Percentiles rank a stretch among this genome's conserved stretches.
phyloP scores from a whole-genome alignment of 768 basidiomycete species.

The Rhodotorula toruloides region DNA sequence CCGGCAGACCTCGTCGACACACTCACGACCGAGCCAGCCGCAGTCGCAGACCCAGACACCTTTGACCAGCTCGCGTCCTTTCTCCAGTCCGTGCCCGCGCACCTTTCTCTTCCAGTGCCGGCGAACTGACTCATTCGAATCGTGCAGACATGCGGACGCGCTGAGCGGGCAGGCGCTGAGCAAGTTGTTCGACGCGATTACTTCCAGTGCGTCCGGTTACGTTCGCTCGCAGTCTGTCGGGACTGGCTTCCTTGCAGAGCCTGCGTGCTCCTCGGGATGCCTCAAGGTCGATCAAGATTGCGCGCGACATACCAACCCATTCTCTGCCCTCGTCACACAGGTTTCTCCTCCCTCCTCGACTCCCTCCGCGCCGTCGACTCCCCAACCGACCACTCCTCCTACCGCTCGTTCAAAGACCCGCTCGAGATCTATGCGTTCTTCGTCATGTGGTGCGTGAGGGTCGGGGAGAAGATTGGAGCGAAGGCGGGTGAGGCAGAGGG shows the following conservation, averaged over 20 bases:
- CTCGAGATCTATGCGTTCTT: constrained; percentile 91
- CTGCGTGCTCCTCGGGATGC: not conserved
- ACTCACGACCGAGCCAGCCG: constrained; percentile 70
- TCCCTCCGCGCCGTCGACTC: constrained; percentile 64
- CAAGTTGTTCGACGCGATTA: constrained; percentile 81
- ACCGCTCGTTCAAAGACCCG: constrained; percentile 62
- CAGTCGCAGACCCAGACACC: constrained; percentile 60
- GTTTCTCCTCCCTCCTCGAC: constrained; percentile 67
- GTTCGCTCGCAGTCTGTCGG: not conserved
- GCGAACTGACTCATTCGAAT: not conserved
- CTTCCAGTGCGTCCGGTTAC: constrained; percentile 55
- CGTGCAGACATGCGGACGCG: constrained; percentile 54
- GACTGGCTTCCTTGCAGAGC: no score
- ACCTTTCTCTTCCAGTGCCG: constrained; percentile 1
- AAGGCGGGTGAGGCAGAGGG: constrained; percentile 51
- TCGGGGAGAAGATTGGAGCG: constrained; percentile 69
- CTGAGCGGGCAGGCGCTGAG: constrained; percentile 65
- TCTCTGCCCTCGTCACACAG: constrained; percentile 12
- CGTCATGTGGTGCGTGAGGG: constrained; percentile 80
- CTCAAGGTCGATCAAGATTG: not conserved
- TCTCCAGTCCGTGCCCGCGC: constrained; percentile 55
- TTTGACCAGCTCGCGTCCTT: constrained; percentile 79
- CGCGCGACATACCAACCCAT: no score
- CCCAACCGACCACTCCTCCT: constrained; percentile 59
- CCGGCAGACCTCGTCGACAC: constrained; percentile 67